These are phyloP conservation scores for Cladosporium sp. DNA, from an alignment of 2,329 filamentous ascomycete genomes.

Conservation along the genomic window DNA sequence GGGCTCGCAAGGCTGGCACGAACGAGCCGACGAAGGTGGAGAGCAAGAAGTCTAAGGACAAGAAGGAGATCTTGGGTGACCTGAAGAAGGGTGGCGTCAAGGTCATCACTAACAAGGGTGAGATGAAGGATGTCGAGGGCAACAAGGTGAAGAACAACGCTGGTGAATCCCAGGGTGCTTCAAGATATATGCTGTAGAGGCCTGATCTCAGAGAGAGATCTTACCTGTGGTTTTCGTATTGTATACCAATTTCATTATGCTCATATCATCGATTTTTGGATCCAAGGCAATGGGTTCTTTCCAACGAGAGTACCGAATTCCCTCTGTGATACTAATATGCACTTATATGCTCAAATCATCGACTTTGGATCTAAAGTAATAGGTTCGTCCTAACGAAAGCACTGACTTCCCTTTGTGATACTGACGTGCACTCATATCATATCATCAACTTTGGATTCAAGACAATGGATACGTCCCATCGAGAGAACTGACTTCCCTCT, in stretches of 20 bases:
- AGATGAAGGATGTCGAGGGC: conserved; percentile 79
- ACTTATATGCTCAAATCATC: too few species aligned
- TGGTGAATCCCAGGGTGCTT: conserved; percentile 31
- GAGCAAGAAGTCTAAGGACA: conserved; percentile 61
- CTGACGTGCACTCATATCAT: neutral
- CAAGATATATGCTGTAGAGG: conserved; percentile 34
- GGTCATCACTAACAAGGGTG: conserved; percentile 87
- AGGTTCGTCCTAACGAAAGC: too few species aligned
- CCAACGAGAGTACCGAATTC: neutral
- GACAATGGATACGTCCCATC: too few species aligned
- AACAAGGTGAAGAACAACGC: conserved; percentile 58
- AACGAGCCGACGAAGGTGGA: conserved; percentile 43
- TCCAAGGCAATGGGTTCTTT: neutral
- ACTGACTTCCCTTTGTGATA: too few species aligned
- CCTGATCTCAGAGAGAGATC: neutral
- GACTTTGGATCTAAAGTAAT: too few species aligned
- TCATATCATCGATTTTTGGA: neutral
- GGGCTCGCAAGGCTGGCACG: conserved; percentile 68
- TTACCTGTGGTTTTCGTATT: neutral
- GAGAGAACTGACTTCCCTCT: too few species aligned
- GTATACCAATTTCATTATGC: neutral
- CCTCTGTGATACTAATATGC: neutral
- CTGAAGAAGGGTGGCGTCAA: conserved; percentile 85
- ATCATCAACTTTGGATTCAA: neutral
- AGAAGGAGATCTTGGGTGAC: conserved; percentile 61